Conservation (phyloP, 768 basidiomycete species). For the Cytidiella melzeri region DNA sequence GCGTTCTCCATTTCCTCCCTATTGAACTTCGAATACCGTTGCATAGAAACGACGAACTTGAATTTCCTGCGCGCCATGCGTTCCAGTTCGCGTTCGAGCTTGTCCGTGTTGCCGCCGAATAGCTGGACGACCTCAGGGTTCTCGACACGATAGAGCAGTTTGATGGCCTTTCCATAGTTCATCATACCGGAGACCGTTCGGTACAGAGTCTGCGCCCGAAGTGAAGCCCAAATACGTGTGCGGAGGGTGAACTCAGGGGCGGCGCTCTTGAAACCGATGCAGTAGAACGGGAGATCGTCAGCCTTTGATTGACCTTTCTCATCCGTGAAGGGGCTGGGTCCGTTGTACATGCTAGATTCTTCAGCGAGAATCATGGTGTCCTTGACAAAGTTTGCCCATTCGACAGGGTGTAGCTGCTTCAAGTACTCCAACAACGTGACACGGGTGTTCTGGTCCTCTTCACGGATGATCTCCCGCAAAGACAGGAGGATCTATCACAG, state of each 20-base stretch:
- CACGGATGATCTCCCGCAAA: conserved; percentile 95
- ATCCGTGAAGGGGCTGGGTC: conserved; percentile 63
- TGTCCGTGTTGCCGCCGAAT: conserved; percentile 97
- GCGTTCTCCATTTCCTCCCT: conserved; percentile 99
- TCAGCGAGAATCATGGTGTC: conserved; percentile 99
- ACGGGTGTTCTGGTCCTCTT: conserved; percentile 95
- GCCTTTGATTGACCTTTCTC: conserved; percentile 83
- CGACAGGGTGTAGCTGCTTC: conserved; percentile 95
- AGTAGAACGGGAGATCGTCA: conserved; percentile 95
- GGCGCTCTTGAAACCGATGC: conserved; percentile 98
- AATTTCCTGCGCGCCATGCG: conserved; percentile 98
- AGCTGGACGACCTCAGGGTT: conserved; percentile 98
- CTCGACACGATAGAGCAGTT: conserved; percentile 97
- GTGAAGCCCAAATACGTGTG: conserved; percentile 98
- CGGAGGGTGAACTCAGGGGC: conserved; percentile 98
- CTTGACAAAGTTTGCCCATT: conserved; percentile 99
- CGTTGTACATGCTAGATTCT: conserved; percentile 84
- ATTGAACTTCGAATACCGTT: conserved; percentile 98
- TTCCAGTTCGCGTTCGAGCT: conserved; percentile 92
- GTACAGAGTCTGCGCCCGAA: conserved; percentile 97
- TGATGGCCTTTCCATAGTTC: conserved; percentile 99
- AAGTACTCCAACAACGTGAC: conserved; percentile 97
- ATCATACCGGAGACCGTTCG: conserved; percentile 99
- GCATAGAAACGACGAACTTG: conserved; percentile 99
- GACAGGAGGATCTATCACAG: conserved; percentile 85